Base-by-base conservation (phyloP, 2,329 filamentous ascomycete genomes). In the Cercospora sesami region DNA sequence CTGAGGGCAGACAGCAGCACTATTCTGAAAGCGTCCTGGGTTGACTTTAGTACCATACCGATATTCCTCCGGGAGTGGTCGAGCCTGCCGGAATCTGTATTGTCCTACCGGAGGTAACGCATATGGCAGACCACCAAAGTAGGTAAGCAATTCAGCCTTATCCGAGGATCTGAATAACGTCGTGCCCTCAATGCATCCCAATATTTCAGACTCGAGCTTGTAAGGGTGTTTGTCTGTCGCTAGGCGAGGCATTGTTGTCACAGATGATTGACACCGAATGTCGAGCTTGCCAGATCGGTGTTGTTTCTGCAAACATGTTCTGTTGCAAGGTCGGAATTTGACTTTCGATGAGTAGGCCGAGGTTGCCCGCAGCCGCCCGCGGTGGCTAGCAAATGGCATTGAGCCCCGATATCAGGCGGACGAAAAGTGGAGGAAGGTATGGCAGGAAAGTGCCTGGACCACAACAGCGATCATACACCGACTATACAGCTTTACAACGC, bases 61-160 rank as follows among this genome's bases (percentile, higher is more conserved):
- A 73, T 83, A 86, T 26, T 80, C 80, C 9, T 78, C 65, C 1
- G 85, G 82, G 1, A 88, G 75, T 4, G 78, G 76, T 28, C 80
- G 80, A 7, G 86, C 83, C 63, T 79, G 80, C 16, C 83, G 81
- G 78, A 86, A 87, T 63, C 85, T 80, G 68, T 81, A 80, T 14
- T 79, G 75, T 5, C 81, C 81, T 26, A 79, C 68, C 0, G 85
- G 85, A 14, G 85, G 83, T 1, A 86, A 76, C 0, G 83, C 86
- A 68, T 86, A 88, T 0, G 86, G 86, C 0, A 88, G 76, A 5
- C 85, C 85, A 21, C 85, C 85, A 64, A 86, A 86, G 73, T 83
- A 87, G 68, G 83, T 83, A 64, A 83, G 83, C 1, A 83, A 75
- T 12, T 75, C 74, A 9, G 60, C 58, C 9, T 74, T 68, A 10